These are phyloP conservation scores for Mycena filopes DNA, from an alignment of 768 basidiomycete species.

Conservation along the genomic window DNA sequence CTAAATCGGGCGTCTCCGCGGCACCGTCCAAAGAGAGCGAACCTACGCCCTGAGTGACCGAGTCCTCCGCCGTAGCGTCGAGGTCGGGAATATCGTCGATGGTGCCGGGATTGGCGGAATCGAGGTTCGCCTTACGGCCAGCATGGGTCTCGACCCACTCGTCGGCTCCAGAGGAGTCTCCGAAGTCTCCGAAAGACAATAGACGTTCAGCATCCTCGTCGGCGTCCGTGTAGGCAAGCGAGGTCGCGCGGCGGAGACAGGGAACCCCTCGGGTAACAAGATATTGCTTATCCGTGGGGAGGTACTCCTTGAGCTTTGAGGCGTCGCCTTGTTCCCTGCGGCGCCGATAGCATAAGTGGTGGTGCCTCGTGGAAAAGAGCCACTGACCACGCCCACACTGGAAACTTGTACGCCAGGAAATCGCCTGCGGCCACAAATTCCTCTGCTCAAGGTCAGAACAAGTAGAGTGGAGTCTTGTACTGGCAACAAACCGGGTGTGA, in stretches of 20 bases:
- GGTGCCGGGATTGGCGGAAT: conserved; percentile 67
- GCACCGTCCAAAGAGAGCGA: conserved; percentile 55
- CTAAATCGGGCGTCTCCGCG: conserved; percentile 82
- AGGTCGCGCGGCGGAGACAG: conserved; percentile 92
- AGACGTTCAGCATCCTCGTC: conserved; percentile 97
- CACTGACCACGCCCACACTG: conserved; percentile 94
- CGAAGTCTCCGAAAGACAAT: conserved; percentile 85
- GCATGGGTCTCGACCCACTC: conserved; percentile 99
- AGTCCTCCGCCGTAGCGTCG: conserved; percentile 58
- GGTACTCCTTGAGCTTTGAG: conserved; percentile 87
- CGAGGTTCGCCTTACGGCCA: conserved; percentile 66
- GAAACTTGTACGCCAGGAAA: conserved; percentile 97
- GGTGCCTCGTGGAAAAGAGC: conserved; percentile 17
- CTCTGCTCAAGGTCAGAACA: conserved; percentile 59
- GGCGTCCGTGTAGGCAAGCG: conserved; percentile 92
- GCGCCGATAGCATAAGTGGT: conserved; percentile 19
- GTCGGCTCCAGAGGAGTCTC: conserved; percentile 73
- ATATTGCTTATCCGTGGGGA: conserved; percentile 97
- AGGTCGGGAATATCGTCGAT: conserved; percentile 92
- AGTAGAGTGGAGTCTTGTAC: neutral
- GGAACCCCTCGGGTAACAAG: conserved; percentile 96
- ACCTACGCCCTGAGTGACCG: conserved; percentile 54
- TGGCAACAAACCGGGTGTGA: conserved; percentile 81
- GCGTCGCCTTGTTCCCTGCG: conserved; percentile 93
- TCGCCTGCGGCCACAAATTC: conserved; percentile 99